Evolutionary conservation across 306 rosid genomes (phyloP).

Genomic region (Trichosanthes truncata): DNA sequence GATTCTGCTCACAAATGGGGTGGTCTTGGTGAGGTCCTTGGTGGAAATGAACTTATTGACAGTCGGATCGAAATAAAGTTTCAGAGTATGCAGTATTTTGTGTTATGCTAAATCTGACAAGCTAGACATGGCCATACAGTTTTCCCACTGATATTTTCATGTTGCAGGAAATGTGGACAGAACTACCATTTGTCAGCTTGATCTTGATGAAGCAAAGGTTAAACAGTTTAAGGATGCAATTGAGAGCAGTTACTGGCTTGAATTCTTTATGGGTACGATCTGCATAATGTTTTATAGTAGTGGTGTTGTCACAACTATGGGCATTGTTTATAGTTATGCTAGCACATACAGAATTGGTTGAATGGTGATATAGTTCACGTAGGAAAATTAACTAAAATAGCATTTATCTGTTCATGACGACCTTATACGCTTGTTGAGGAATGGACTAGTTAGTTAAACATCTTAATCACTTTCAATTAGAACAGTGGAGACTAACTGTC

Average conservation of each 20-base stretch:
- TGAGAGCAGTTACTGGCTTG: constrained; percentile 86
- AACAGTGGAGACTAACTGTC: neutral
- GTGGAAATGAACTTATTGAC: constrained; percentile 94
- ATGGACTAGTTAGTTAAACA: neutral
- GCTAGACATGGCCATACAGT: neutral
- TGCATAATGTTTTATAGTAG: neutral
- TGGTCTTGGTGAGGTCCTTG: constrained; percentile 96
- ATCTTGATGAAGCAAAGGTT: constrained; percentile 52
- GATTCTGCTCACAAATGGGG: constrained; percentile 87
- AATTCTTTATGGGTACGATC: constrained; percentile 87
- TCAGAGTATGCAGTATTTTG: constrained; percentile 31
- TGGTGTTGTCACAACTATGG: neutral
- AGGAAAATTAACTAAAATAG: neutral
- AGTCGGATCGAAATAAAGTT: constrained; percentile 72
- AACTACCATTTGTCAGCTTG: constrained; percentile 47
- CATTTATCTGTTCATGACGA: neutral
- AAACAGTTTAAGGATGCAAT: constrained; percentile 88
- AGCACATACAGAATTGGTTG: neutral
- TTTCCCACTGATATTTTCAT: neutral
- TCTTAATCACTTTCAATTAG: neutral
- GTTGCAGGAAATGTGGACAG: constrained; percentile 62
- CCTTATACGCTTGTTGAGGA: neutral
- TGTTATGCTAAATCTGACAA: neutral
- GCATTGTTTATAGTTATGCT: neutral
- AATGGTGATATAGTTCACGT: neutral